Evolutionary conservation across 148 eudicot genomes (phyloP).

Genomic region (Amaranthus cruentus): DNA sequence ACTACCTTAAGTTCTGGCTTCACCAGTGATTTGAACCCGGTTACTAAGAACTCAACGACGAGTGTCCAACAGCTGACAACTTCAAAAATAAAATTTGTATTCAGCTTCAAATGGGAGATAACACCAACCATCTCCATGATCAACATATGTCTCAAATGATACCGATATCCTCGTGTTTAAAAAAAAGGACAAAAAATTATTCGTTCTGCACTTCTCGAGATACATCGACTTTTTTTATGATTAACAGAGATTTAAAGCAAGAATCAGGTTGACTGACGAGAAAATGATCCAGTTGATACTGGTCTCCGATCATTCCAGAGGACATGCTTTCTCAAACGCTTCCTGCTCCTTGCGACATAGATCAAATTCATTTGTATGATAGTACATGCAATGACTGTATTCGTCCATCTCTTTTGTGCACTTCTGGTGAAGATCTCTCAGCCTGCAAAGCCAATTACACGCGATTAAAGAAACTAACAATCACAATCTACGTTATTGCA

Average conservation of each 20-base stretch:
- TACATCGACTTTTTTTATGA: conserved; percentile 3
- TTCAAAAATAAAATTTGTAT: background rate
- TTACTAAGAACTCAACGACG: no score
- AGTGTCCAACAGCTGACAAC: no score
- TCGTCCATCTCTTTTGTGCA: conserved; percentile 77
- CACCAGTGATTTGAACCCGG: no score
- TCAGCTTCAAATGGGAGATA: background rate
- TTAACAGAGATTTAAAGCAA: conserved; percentile 13
- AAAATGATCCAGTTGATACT: background rate
- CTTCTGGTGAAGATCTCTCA: conserved; percentile 66
- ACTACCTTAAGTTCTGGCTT: no score
- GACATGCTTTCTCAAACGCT: conserved; percentile 74
- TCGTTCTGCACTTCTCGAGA: background rate
- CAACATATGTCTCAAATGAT: conserved; percentile 3
- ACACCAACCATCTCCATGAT: conserved; percentile 3
- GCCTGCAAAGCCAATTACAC: conserved; percentile 34
- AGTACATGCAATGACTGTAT: conserved; percentile 72
- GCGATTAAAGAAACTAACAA: background rate
- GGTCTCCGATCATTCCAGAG: conserved; percentile 29
- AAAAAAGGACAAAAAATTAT: conserved; percentile 5
- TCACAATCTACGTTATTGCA: background rate
- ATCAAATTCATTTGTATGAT: conserved; percentile 76
- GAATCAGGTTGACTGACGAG: conserved; percentile 16
- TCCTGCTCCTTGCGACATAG: conserved; percentile 73
- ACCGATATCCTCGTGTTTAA: background rate